Conservation (phyloP, 306 rosid species). For the Datisca glomerata region DNA sequence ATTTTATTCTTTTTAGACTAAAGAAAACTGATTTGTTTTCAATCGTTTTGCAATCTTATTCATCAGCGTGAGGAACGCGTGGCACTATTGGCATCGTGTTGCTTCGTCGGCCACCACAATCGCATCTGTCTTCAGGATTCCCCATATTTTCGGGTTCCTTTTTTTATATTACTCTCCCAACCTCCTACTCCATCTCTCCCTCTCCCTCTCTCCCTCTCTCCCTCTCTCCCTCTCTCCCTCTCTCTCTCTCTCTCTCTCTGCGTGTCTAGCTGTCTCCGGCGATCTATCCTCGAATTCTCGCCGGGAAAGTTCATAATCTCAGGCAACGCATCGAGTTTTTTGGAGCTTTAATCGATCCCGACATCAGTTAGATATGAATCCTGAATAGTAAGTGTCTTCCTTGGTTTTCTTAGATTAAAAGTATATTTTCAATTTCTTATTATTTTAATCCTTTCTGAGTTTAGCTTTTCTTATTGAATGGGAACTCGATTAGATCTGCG, state of each 20-base stretch:
- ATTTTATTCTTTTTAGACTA: too few species aligned
- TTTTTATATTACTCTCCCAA: too few species aligned
- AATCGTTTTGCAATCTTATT: too few species aligned
- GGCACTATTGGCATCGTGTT: background rate
- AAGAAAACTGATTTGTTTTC: too few species aligned
- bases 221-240: constrained; percentile 16
- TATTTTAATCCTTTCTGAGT: background rate
- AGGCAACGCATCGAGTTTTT: background rate
- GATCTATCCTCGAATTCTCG: constrained; percentile 20
- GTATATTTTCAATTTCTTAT: constrained; percentile 1
- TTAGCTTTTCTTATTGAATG: background rate
- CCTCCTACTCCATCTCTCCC: background rate
- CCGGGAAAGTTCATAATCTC: constrained; percentile 12
- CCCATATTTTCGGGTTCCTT: constrained; percentile 9
- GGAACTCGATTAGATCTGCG: constrained; percentile 24
- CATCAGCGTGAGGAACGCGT: background rate
- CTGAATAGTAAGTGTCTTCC: constrained; percentile 51
- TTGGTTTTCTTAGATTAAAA: constrained; percentile 4
- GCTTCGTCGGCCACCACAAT: background rate
- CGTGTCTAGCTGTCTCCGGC: constrained; percentile 17
- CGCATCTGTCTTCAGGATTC: constrained; percentile 8
- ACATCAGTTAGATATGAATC: constrained; percentile 39
- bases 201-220: constrained; percentile 9
- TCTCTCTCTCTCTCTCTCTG: background rate
- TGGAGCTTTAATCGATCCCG: constrained; percentile 4